Evolutionary conservation across 2,329 filamentous ascomycete genomes (phyloP), one percentile per base, ranked within the genome.

Genomic region (Ophiosphaerella narmari): DNA sequence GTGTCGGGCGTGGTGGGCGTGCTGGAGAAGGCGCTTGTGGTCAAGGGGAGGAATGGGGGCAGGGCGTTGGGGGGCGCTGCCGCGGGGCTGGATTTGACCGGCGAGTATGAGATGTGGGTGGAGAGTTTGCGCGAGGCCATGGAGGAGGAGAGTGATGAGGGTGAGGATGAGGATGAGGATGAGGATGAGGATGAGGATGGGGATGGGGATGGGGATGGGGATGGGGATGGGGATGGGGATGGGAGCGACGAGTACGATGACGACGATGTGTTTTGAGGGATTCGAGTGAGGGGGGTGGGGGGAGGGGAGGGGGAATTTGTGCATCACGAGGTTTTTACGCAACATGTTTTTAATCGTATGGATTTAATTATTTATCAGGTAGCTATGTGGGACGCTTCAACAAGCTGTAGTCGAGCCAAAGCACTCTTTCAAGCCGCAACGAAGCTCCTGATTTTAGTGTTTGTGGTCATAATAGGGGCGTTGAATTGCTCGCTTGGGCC

Each of bases 11-110:
- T 39, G 18, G 63, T 23, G 7, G 68, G 65, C 1, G 64, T 66
- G 11, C 47, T 70, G 43, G 68, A 71, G 41, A 55, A 51, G 34
- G 64, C 62, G 36, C 32, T 71, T 38, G 9, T 67, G 23, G 60
- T 54, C 8, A 65, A 57, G 40, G 64, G 62, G 33, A 41, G 14
- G 21, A 32, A 35, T 33, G 39, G 9, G 12, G 49, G 34, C 13
- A 56, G 47, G 43, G 54, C 50, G n/a, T 48, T 68, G 33, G 65
- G 64, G 7, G 46, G 43, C 14, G 54, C 44, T 3, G 37, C 45
- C 12, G 37, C 26, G 16, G 33, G 48, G 35, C 48, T 60, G 39
- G 21, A 35, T 12, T 41, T 46, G 16, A 53, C 55, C 9, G 49
- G 29, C 3, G 55, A 57, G 4, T 63, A 70, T 43, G 63, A 68